Conservation (phyloP, 2,329 filamentous ascomycete species). For the Fusarium compactum region DNA sequence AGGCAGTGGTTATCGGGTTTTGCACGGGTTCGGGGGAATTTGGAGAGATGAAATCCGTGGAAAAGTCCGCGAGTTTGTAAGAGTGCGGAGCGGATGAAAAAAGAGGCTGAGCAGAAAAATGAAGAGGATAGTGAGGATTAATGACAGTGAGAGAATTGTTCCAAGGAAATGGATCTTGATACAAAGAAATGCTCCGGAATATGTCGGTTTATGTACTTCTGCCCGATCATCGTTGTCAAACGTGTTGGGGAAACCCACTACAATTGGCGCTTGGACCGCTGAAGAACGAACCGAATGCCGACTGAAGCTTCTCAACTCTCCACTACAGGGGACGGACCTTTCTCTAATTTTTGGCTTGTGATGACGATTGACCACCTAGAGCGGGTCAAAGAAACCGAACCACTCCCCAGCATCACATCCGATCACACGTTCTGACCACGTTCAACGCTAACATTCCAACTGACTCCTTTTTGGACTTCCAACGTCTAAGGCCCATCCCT, state of each 20-base stretch:
- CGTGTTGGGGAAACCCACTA: constrained; percentile 44
- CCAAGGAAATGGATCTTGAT: not conserved
- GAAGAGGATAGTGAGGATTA: no score
- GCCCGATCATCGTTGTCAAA: constrained; percentile 37
- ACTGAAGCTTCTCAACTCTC: not conserved
- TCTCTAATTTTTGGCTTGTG: constrained; percentile 36
- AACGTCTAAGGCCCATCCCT: not conserved
- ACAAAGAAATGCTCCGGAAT: constrained; percentile 37
- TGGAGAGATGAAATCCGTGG: constrained; percentile 15
- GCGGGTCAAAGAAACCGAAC: constrained; percentile 30
- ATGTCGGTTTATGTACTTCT: constrained; percentile 43
- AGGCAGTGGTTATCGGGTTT: constrained; percentile 38
- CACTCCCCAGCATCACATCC: constrained; percentile 17
- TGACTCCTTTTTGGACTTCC: not conserved
- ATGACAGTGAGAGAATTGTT: constrained; percentile 4
- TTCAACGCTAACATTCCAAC: constrained; percentile 29
- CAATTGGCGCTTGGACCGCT: constrained; percentile 43
- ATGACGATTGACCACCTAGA: constrained; percentile 29
- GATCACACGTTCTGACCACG: constrained; percentile 30
- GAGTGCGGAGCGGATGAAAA: constrained; percentile 11
- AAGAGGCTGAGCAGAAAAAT: not conserved
- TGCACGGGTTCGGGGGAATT: constrained; percentile 35
- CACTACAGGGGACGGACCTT: not conserved
- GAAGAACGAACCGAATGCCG: not conserved
- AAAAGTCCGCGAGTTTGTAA: constrained; percentile 36